phyloP scores from a whole-genome alignment of 768 basidiomycete species.

The Lactarius evosmus region DNA sequence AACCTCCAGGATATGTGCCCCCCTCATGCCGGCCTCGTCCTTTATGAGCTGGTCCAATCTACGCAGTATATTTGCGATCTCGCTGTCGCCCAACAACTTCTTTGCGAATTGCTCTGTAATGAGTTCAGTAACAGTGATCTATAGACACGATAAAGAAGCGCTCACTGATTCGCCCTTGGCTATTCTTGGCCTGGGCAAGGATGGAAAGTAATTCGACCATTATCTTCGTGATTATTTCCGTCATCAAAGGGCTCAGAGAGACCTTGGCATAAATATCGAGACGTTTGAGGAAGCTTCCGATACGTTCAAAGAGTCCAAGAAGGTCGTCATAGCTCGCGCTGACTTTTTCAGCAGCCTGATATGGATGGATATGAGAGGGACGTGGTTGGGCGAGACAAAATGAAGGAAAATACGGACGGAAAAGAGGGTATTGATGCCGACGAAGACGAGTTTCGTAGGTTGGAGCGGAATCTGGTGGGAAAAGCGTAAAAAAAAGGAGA shows the following conservation, averaged over 20 bases:
- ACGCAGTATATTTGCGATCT: not conserved
- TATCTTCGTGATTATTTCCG: not conserved
- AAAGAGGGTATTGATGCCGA: constrained; percentile 1
- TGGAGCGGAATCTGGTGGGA: constrained; percentile 1
- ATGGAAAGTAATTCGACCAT: constrained; percentile 1
- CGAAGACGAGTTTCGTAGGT: not conserved
- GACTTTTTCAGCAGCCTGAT: constrained; percentile 2
- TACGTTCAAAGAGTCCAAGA: constrained; percentile 2
- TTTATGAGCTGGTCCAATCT: not conserved
- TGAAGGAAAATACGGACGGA: not conserved
- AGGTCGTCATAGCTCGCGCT: constrained; percentile 2
- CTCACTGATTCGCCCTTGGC: not conserved
- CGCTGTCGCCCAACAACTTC: not conserved
- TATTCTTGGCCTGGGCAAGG: not conserved
- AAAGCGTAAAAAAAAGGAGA: not conserved
- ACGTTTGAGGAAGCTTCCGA: constrained; percentile 1
- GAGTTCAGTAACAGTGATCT: constrained; percentile 19
- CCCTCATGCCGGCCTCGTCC: not conserved
- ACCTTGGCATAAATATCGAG: not conserved
- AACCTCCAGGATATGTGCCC: not conserved
- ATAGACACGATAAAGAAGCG: not conserved
- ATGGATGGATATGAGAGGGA: not conserved
- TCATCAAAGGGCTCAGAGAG: not conserved
- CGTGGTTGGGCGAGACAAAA: not conserved
- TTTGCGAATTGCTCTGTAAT: not conserved